Base-by-base conservation (phyloP, 2,329 filamentous ascomycete genomes). In the Sarocladium kiliense region DNA sequence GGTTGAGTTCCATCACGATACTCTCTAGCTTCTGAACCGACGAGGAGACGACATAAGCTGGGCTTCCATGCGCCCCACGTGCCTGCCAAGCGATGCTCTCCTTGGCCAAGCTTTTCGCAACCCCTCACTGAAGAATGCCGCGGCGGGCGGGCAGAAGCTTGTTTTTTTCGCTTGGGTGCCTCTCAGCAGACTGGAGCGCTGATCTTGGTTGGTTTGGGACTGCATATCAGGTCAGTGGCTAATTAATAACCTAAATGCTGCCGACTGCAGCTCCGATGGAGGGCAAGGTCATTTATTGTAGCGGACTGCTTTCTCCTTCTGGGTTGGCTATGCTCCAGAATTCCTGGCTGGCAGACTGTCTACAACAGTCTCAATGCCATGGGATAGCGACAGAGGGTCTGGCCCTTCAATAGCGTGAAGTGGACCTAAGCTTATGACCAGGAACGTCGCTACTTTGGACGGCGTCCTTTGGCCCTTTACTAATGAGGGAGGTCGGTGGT, bases 31-130 rank as follows among this genome's bases (percentile, higher is more conserved):
- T n/a, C n/a, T n/a, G n/a, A n/a, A n/a, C n/a, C n/a, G n/a, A n/a
- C n/a, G n/a, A n/a, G n/a, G n/a, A n/a, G n/a, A n/a, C n/a, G n/a
- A n/a, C n/a, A n/a, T n/a, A n/a, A n/a, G n/a, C n/a, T n/a, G n/a
- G n/a, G n/a, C n/a, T n/a, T n/a, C n/a, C 9, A 14, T 18, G 19
- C 10, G 6, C 25, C 21, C 25, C 25, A 30, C 44, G 44, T 47
- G 44, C 44, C 12, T 47, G 44, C 44, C 44, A 47, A 47, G 44
- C 4, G 23, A n/a, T 27, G 21, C 11, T 30, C 10, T 11, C 41
- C 25, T 47, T 47, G n/a, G 41, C 44, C 44, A 47, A 47, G 44
- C 44, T 27, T 47, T 47, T 47, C n/a, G 11, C 12, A 27, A 26
- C 44, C 44, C 44, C 44, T 47, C 44, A 26, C 25, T 27, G 21